Base-by-base conservation (phyloP, 2,329 filamentous ascomycete genomes). In the Nemania sp. region DNA sequence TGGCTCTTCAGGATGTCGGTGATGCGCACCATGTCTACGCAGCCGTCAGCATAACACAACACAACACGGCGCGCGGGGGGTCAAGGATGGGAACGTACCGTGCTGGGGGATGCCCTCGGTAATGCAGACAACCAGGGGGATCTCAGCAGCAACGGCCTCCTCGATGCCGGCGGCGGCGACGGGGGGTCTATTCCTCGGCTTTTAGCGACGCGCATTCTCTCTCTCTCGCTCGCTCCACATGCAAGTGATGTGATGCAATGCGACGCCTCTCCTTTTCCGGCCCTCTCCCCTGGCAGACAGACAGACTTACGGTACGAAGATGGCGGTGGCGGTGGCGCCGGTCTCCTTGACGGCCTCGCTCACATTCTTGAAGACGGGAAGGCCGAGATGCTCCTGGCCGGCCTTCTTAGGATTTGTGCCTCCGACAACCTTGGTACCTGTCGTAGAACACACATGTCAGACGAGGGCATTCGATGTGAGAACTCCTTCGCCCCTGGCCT, bases 361-460 rank as follows among this genome's bases (percentile, higher is more conserved):
- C 70, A 99, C 95, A 72, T 86, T 94, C 73, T 87, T 90, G 80
- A 98, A 99, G 74, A 99, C 95, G 62, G 95, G 95, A 70, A 90
- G 90, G 76, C 88, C 92, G 65, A 99, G 87, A 80, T 99, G 95
- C 76, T 87, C 89, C 73, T 86, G 81, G 74, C 95, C 95, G 68
- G 95, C 95, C 84, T 99, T 99, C 86, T 97, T 98, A 76, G 95
- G 95, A 83, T 98, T 98, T 75, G 94, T 98, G 76, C 95, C 95
- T 78, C 95, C 95, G 69, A 99, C 92, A 69, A 99, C 92, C 77
- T 97, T 94, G 72, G 95, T 99, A 77, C 94, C 92, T 96, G 54
- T 67, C 49, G 67, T 54, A 68, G 48, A 64, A 4, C 35, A 64
- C 54, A 58, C 49, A 60, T 59, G 70, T 77, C 70, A 77, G 75